phyloP scores from a whole-genome alignment of 345 rosid genomes.

The Lepidium africanum region DNA sequence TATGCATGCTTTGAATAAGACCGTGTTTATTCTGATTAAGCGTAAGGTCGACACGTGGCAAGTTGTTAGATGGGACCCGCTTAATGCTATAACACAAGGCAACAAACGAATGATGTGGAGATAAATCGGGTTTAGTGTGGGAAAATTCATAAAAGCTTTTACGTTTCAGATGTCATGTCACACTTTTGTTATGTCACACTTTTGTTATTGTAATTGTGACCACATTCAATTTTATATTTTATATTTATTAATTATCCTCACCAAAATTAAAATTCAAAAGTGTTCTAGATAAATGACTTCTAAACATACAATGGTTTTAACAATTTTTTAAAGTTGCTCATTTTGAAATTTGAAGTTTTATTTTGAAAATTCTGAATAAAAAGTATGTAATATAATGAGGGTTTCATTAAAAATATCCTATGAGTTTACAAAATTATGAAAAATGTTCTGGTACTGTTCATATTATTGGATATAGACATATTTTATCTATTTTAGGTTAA shows the following conservation, averaged over 20 bases:
- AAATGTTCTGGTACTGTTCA: too few species aligned
- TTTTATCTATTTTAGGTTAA: too few species aligned
- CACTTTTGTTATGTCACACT: background rate
- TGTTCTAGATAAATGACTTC: too few species aligned
- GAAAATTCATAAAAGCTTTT: background rate
- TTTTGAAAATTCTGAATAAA: too few species aligned
- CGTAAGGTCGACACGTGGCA: conserved; percentile 12
- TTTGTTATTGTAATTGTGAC: background rate
- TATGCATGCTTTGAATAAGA: background rate
- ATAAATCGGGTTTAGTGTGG: background rate
- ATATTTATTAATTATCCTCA: background rate
- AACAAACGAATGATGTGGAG: conserved; percentile 7
- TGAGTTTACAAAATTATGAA: too few species aligned
- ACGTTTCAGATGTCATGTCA: conserved; percentile 18
- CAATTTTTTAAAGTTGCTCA: too few species aligned
- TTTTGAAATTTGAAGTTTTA: too few species aligned
- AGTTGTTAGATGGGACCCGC: background rate
- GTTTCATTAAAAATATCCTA: too few species aligned
- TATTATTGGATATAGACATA: too few species aligned
- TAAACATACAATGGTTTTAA: too few species aligned
- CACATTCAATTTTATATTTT: too few species aligned
- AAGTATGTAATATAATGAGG: too few species aligned
- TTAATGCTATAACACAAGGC: background rate
- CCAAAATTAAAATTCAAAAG: background rate
- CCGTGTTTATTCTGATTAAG: background rate